Percentiles rank a stretch among this genome's conserved stretches.
Conservation (phyloP, 352 stramenopile genomes). For the Phytophthora sp. region DNA sequence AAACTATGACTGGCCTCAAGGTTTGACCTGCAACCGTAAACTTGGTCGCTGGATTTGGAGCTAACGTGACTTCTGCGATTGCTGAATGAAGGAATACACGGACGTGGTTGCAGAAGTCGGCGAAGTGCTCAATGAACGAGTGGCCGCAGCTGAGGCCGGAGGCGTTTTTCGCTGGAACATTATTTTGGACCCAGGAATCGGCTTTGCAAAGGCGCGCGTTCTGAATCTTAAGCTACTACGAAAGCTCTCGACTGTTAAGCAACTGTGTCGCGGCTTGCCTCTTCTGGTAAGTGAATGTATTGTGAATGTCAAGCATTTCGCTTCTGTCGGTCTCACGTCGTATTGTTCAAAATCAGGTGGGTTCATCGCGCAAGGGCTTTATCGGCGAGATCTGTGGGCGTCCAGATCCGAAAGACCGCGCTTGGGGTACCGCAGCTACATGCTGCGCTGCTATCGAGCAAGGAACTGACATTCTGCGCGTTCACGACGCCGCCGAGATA, state of each 20-base stretch:
- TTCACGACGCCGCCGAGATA: slow-evolving; percentile 95
- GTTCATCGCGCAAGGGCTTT: slow-evolving; percentile 97
- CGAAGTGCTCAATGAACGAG: slow-evolving; percentile 74
- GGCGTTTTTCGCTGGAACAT: slow-evolving; percentile 95
- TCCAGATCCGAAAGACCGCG: slow-evolving; percentile 83
- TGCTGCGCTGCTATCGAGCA: slow-evolving; percentile 82
- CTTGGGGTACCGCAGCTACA: slow-evolving; percentile 94
- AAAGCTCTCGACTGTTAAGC: slow-evolving; percentile 65
- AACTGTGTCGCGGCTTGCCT: slow-evolving; percentile 48
- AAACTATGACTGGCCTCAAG: slow-evolving; percentile 95
- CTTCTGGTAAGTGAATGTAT: slow-evolving; percentile 59
- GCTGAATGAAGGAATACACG: slow-evolving; percentile 75
- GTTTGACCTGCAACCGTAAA: slow-evolving; percentile 38
- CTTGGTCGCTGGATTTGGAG: too few relatives aligned
- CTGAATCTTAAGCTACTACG: slow-evolving; percentile 93
- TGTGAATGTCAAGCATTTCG: too few relatives aligned
- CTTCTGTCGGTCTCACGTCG: background rate
- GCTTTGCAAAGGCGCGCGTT: slow-evolving; percentile 96
- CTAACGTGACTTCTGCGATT: background rate
- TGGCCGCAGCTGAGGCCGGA: slow-evolving; percentile 72
- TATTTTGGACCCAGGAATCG: slow-evolving; percentile 97
- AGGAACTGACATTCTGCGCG: slow-evolving; percentile 92
- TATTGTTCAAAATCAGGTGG: slow-evolving; percentile 54
- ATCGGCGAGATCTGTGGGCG: slow-evolving; percentile 94
- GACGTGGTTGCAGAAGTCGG: slow-evolving; percentile 92